These are phyloP conservation scores for Botrytis medusae DNA, from an alignment of 2,329 filamentous ascomycete species.

Conservation along the genomic window DNA sequence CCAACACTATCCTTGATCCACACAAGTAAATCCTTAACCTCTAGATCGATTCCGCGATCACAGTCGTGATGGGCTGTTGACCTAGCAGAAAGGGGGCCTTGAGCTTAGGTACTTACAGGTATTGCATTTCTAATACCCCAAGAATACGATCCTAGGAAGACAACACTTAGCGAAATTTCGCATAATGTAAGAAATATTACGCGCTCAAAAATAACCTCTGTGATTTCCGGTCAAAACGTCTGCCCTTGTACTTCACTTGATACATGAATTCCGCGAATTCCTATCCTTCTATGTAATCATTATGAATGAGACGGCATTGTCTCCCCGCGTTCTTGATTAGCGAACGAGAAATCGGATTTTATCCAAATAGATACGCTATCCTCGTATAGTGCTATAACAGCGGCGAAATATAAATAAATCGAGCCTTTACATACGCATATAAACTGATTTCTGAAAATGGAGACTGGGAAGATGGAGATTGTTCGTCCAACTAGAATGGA, in stretches of 20 bases:
- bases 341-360: conserved; percentile 55
- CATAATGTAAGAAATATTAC: conserved; percentile 55
- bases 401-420: conserved; percentile 56
- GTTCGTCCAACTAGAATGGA: background rate
- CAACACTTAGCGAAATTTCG: conserved; percentile 59
- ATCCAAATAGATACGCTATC: conserved; percentile 52
- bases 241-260: conserved; percentile 62
- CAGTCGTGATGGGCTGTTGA: conserved; percentile 63
- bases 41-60: conserved; percentile 49
- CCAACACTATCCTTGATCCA: conserved; percentile 59
- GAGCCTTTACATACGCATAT: conserved; percentile 54
- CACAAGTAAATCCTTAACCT: conserved; percentile 50
- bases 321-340: conserved; percentile 55
- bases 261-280: conserved; percentile 48
- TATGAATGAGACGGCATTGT: conserved; percentile 59
- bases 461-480: background rate
- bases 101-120: conserved; percentile 58
- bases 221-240: conserved; percentile 60
- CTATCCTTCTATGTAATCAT: conserved; percentile 54
- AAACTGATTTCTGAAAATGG: conserved; percentile 45
- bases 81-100: conserved; percentile 65
- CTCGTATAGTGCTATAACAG: conserved; percentile 54
- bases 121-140: conserved; percentile 62
- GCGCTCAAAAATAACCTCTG: conserved; percentile 54
- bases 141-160: conserved; percentile 60